Evolutionary conservation across 2,329 filamentous ascomycete genomes (phyloP), one percentile per base, ranked within the genome.

Genomic region (Trichoderma koningiopsis): DNA sequence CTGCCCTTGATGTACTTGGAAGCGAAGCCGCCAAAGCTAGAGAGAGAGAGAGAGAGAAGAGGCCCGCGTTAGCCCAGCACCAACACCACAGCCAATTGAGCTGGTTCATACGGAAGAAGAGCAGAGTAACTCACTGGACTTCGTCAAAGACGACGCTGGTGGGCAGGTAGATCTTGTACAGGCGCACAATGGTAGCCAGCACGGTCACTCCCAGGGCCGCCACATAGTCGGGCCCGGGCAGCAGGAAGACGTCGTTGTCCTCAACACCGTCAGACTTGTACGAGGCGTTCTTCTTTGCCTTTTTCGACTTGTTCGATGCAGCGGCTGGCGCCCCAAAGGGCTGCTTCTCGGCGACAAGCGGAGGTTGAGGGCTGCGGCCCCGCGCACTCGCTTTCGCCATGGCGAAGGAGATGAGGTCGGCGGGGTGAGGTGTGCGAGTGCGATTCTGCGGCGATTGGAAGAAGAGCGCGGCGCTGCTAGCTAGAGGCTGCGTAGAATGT

Each of bases 1-100:
- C 87, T 91, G 77, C 96, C 96, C 86, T 99, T 98, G 87, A 99
- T 98, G 81, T 99, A 99, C 82, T 99, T 99, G 75, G 92, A 93
- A 73, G 96, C 96, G 79, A 99, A 99, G 60, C 96, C 96, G 80
- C 96, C 96, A 80, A 99, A 99, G 83, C 94, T 97, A 77, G 31
- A 57, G 31, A 29, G 55, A 10, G 24, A 27, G n/a, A n/a, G n/a
- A 27, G 29, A 16, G 19, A 37, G 6, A 14, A 14, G 35, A 19
- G 19, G 7, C 19, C 7, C 4, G 13, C 3, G 37, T 65, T 29
- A 65, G 62, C 27, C 40, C 19, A n/a, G 40, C 40, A 43, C 40
- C 40, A 49, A 27, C n/a, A 13, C 8, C 29, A 6, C 37, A 5
- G 3, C 8, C 2, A 24, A 65, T 49, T 31, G 19, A 29, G 27